Percentiles rank a stretch among this genome's conserved stretches.
phyloP scores from a whole-genome alignment of 305 asterid genomes.

The Fraxinus velutina region DNA sequence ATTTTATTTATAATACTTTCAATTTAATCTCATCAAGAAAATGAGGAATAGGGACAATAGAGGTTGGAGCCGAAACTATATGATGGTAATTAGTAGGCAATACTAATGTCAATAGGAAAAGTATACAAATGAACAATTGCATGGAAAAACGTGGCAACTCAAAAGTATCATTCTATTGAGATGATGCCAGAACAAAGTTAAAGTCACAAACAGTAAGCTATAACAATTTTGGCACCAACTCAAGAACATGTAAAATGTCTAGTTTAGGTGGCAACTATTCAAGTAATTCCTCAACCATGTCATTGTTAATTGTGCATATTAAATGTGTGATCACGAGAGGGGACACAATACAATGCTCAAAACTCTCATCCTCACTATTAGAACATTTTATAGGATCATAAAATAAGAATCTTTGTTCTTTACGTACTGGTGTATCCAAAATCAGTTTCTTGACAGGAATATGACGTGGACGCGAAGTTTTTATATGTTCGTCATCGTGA shows the following conservation, averaged over 20 bases:
- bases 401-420: not conserved
- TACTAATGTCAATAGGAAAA: not conserved
- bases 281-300: not conserved
- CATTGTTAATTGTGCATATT: not conserved
- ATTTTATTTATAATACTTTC: no score
- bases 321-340: not conserved
- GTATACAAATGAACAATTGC: not conserved
- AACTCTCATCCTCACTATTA: not conserved
- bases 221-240: not conserved
- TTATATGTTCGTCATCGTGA: not conserved
- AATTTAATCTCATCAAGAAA: not conserved
- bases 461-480: not conserved
- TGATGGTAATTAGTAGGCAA: not conserved
- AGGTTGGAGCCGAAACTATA: not conserved
- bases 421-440: not conserved
- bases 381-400: not conserved
- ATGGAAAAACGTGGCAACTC: not conserved
- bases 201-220: not conserved
- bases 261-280: not conserved
- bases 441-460: not conserved
- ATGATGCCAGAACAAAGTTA: not conserved
- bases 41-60: not conserved
- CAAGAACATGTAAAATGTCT: not conserved
- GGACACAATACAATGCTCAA: not conserved
- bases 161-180: not conserved